Base-by-base conservation (phyloP, 139 green algal species). In the Tetradesmus lagerheimii region DNA sequence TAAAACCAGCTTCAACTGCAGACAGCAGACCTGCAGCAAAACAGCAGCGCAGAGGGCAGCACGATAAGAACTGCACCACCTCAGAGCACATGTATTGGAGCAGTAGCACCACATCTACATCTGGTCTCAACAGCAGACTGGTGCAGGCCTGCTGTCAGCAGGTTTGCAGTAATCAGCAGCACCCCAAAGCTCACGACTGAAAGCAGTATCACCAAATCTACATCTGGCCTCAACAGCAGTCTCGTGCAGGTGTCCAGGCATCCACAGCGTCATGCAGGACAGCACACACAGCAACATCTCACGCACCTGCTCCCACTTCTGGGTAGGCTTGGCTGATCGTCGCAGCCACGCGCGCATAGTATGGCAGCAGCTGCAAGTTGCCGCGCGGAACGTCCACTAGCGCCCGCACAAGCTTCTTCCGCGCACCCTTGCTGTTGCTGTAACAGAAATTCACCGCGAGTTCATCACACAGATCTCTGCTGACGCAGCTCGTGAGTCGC, bases 391-490 rank as follows among this genome's bases (percentile, higher is more conserved):
- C 94, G 20, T 95, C 94, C 20, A 94, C 93, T 77, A 99, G 93
- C 25, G 95, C 92, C 8, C 92, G 81, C 39, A 94, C 91, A 75
- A 96, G 92, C 64, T 94, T 80, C 90, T 93, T 96, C 5, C 97
- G 81, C 14, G 93, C 94, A 0, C 85, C 95, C 91, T 99, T 98
- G 87, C 86, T 96, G 92, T 97, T 97, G 84, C 94, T 53, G 90
- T 97, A 99, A 92, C 96, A 99, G 91, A 99, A 99, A 66, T 98
- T 95, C 14, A 98, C 86, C 1, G 96, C 91, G 37, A 98, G 83
- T 80, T 97, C 93, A 77, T 99, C 98, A 35, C 93, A 94, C 47
- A 96, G 79, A 43, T 99, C 96, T 41, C 94, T 87, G 80, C 90
- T 98, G 11, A 98, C 93, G 84, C 95, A 98, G 31, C 82, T 91